Percentiles rank a stretch among this genome's conserved stretches.
Conservation (phyloP, 306 rosid genomes). For the Prunus padus region DNA sequence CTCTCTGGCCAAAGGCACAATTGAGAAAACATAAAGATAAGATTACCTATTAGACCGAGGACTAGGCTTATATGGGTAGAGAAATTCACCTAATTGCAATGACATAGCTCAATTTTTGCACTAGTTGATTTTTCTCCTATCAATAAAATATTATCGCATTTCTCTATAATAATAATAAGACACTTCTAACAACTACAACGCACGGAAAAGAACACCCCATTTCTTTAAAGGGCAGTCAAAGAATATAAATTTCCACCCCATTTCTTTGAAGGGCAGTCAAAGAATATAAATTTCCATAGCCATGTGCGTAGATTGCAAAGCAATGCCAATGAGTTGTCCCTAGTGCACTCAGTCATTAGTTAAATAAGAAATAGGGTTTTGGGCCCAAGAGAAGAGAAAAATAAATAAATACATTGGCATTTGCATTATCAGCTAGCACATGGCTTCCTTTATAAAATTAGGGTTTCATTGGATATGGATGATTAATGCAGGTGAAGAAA, state of each 20-base stretch:
- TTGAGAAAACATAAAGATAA: neutral
- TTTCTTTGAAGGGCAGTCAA: conserved; percentile 9
- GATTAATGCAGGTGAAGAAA: conserved; percentile 15
- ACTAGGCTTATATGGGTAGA: too few relatives aligned
- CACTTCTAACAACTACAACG: neutral
- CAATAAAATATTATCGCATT: too few relatives aligned
- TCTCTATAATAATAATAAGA: neutral
- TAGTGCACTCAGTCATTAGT: conserved; percentile 16
- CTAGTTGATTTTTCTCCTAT: too few relatives aligned
- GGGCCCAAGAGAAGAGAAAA: conserved; percentile 34
- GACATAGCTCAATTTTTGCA: too few relatives aligned
- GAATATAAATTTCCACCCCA: neutral
- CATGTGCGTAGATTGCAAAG: conserved; percentile 44
- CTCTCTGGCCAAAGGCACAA: neutral
- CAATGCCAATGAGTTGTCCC: conserved; percentile 39
- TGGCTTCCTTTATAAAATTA: conserved; percentile 24
- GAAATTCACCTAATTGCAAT: accelerated
- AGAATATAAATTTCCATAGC: conserved; percentile 11
- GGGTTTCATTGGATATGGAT: conserved; percentile 11
- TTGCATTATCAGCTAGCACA: conserved; percentile 15
- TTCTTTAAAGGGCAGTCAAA: conserved; percentile 3
- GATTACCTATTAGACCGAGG: too few relatives aligned
- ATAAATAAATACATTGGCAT: conserved; percentile 23
- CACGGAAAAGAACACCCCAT: conserved; percentile 7
- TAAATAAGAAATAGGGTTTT: conserved; percentile 17